Conservation (phyloP, 2,329 filamentous ascomycete genomes). For the Trichoderma sp. region DNA sequence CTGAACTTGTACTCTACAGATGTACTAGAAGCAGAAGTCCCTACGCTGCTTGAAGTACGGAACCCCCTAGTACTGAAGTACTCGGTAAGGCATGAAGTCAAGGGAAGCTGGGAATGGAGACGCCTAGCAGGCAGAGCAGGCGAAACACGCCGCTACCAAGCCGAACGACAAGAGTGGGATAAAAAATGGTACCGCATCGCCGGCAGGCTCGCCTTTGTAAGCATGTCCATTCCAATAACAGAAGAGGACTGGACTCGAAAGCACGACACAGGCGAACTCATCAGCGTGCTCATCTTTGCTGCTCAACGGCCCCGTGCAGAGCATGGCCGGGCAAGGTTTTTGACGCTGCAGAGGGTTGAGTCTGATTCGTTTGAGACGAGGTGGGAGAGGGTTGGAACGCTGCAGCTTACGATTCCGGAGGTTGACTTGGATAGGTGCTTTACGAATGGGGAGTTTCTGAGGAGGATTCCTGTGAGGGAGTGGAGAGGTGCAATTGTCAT, state of each 20-base stretch:
- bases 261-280: conserved; percentile 5
- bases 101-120: conserved; percentile 19
- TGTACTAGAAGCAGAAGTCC: neutral
- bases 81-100: neutral
- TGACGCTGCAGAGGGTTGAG: conserved; percentile 16
- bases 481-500: conserved; percentile 4
- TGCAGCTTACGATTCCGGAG: conserved; percentile 9
- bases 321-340: conserved; percentile 15
- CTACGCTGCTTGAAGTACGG: conserved; percentile 11
- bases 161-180: conserved; percentile 6
- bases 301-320: conserved; percentile 1
- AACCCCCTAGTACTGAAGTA: neutral
- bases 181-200: conserved; percentile 11
- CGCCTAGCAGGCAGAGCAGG: conserved; percentile 9
- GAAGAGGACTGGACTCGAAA: conserved; percentile 13
- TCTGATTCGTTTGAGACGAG: conserved; percentile 1
- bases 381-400: conserved; percentile 19
- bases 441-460: conserved; percentile 9
- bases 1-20: conserved; percentile 4
- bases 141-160: neutral
- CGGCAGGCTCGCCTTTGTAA: conserved; percentile 10
- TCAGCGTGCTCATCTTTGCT: conserved; percentile 18
- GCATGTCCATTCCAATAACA: conserved; percentile 14
- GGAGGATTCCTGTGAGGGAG: conserved; percentile 2
- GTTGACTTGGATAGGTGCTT: neutral